phyloP scores from a whole-genome alignment of 768 basidiomycete genomes.

The Rhodocollybia butyracea region DNA sequence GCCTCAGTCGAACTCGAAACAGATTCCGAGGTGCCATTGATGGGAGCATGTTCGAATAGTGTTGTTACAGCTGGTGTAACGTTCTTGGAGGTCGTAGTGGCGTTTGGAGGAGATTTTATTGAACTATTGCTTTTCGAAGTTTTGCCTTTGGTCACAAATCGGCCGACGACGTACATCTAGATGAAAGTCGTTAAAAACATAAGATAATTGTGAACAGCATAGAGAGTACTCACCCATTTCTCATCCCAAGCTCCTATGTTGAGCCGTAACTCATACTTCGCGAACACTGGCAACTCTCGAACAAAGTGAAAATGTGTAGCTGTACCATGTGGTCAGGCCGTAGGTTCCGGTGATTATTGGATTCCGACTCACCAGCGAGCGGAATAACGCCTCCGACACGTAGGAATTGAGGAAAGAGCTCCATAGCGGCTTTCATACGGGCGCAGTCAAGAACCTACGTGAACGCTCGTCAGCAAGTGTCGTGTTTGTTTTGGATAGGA shows the following conservation, averaged over 20 bases:
- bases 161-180: slow-evolving; percentile 43
- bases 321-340: slow-evolving; percentile 12
- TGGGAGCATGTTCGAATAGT: background rate
- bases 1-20: background rate
- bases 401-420: slow-evolving; percentile 34
- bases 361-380: slow-evolving; percentile 30
- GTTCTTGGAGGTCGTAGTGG: background rate
- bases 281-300: slow-evolving; percentile 44
- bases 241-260: slow-evolving; percentile 46
- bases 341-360: background rate
- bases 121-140: background rate
- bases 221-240: slow-evolving; percentile 45
- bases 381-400: slow-evolving; percentile 42
- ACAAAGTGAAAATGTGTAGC: slow-evolving; percentile 50
- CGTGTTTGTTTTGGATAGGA: background rate
- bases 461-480: background rate
- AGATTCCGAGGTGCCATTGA: background rate
- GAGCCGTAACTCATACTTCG: slow-evolving; percentile 41
- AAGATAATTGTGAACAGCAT: background rate
- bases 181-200: background rate
- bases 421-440: slow-evolving; percentile 24
- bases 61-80: background rate
- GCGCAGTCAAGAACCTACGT: slow-evolving; percentile 22
- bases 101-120: background rate
- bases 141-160: slow-evolving; percentile 39